Base-by-base conservation (phyloP, 140 eudicot species). In the Anethum foeniculum region DNA sequence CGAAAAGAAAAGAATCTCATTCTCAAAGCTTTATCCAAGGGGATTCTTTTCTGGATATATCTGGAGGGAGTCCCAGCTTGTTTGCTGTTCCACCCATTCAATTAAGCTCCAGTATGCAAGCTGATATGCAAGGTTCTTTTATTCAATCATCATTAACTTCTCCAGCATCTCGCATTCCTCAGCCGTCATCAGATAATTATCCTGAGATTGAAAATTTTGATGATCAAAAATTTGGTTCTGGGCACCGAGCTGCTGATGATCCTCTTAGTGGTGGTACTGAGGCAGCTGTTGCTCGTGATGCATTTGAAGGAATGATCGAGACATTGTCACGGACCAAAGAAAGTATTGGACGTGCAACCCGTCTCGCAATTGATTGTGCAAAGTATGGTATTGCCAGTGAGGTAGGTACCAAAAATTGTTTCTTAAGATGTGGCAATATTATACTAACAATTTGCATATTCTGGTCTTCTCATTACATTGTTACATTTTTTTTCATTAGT, bases 271-370 rank as follows among this genome's bases (percentile, higher is more conserved):
- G 94, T 71, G 93, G 91, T 38, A 93, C 96, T 32, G 98, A 93
- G 81, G 98, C 98, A 41, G 98, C 97, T 68, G 91, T 92, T 90
- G 98, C 94, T 80, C 98, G 98, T 81, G 98, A 94, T 86, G 93
- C 97, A 83, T 92, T 94, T 89, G 98, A 94, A 85, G 97, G 97
- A 60, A 94, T 92, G 98, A 90, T 94, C 80, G 98, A 92, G 87
- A 92, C 98, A 75, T 80, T 94, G 75, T 92, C 98, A 75, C 89
- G 98, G 87, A 92, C 97, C 52, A 94, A 92, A 88, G 98, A 94
- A 84, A 94, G 98, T 85, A 94, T 94, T 76, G 97, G 95, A 18
- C 97, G 98, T 84, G 97, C 97, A 73, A 94, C 97, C 36, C 90
- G 98, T 39, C 97, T 90, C 46, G 98, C 98, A 76, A 86, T 94